phyloP scores from a whole-genome alignment of 306 rosid species.

The Vigna angularis region DNA sequence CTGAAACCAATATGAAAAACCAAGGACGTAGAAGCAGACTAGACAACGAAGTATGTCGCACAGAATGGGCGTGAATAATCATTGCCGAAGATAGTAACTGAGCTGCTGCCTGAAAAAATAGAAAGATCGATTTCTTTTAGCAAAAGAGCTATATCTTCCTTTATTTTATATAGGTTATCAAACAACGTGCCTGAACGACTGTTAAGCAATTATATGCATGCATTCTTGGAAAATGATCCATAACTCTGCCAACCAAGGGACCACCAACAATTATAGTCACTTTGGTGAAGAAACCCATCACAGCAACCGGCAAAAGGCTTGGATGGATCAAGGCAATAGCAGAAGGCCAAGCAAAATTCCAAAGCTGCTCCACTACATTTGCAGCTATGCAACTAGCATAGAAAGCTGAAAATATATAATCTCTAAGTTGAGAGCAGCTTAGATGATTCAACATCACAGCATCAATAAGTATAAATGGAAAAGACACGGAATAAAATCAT shows the following conservation, averaged over 20 bases:
- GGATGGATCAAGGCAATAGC: conserved; percentile 94
- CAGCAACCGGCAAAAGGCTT: conserved; percentile 96
- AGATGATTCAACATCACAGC: conserved; percentile 29
- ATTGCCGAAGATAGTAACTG: conserved; percentile 83
- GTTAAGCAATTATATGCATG: conserved; percentile 74
- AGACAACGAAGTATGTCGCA: conserved; percentile 61
- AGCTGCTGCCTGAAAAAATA: conserved; percentile 74
- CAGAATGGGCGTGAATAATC: conserved; percentile 78
- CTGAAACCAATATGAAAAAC: conserved; percentile 77
- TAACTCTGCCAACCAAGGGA: conserved; percentile 82
- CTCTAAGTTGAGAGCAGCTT: conserved; percentile 48
- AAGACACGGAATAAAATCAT: conserved; percentile 34
- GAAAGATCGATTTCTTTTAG: conserved; percentile 22
- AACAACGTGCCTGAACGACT: conserved; percentile 72
- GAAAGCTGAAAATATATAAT: conserved; percentile 68
- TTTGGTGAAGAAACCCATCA: conserved; percentile 88
- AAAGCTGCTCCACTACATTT: conserved; percentile 93
- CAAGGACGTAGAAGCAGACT: conserved; percentile 78
- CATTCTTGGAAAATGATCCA: conserved; percentile 89
- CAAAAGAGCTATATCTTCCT: conserved; percentile 21
- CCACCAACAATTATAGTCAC: conserved; percentile 84
- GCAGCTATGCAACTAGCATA: conserved; percentile 90
- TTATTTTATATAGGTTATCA: conserved; percentile 22
- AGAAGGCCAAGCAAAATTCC: conserved; percentile 99
- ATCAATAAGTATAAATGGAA: conserved; percentile 17